A percentile compares a stretch with the other conserved stretches of the same genome.
Evolutionary conservation across 305 asterid species (phyloP).

Genomic region (Fraxinus xanthoxyloides): DNA sequence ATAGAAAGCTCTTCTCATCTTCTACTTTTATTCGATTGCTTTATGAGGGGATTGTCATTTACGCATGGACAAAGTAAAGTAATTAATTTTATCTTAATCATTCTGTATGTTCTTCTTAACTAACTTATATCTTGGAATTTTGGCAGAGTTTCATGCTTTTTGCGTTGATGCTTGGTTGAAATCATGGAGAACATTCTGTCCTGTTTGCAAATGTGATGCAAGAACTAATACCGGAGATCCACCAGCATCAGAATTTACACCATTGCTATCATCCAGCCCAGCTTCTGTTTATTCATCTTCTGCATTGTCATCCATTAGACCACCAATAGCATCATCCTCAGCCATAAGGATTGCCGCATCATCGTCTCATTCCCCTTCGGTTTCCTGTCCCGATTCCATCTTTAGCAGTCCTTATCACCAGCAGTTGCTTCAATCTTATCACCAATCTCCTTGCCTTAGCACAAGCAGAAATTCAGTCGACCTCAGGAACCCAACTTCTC

Average conservation of each 20-base stretch:
- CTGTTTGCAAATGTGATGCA: conserved; percentile 92
- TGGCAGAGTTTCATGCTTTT: conserved; percentile 74
- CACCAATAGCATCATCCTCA: conserved; percentile 61
- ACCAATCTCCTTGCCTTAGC: conserved; percentile 51
- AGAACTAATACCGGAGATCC: conserved; percentile 65
- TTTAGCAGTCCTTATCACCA: conserved; percentile 46
- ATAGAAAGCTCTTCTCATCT: background rate
- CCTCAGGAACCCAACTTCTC: conserved; percentile 65
- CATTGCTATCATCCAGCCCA: conserved; percentile 58
- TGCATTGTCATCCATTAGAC: conserved; percentile 50
- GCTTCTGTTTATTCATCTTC: conserved; percentile 49
- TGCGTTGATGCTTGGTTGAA: conserved; percentile 97
- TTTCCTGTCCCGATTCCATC: conserved; percentile 46
- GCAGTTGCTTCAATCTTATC: conserved; percentile 39
- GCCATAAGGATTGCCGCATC: conserved; percentile 57
- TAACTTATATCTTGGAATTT: conserved; percentile 6
- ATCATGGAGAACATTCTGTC: conserved; percentile 96
- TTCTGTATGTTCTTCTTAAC: background rate
- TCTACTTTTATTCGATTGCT: background rate
- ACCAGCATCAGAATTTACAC: conserved; percentile 91
- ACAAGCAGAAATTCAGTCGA: conserved; percentile 57
- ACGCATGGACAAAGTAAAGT: background rate
- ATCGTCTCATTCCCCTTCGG: conserved; percentile 41
- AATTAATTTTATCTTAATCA: background rate
- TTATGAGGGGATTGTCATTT: background rate